Evolutionary conservation across 2,329 filamentous ascomycete genomes (phyloP).

Genomic region (Cercospora nicotianae): DNA sequence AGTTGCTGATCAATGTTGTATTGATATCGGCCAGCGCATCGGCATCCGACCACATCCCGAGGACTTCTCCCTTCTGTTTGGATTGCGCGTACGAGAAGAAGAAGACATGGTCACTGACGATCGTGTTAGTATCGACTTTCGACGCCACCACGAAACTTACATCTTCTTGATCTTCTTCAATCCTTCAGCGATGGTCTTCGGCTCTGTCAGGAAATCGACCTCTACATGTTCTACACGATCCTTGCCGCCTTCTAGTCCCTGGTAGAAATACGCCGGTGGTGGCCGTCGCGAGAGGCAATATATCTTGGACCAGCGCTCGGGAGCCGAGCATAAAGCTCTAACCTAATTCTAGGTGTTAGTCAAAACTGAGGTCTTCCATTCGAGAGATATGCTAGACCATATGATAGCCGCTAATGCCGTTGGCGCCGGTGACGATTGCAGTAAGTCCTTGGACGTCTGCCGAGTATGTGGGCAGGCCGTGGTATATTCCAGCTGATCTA

Average conservation of each 20-base stretch:
- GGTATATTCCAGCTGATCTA: conserved; percentile 44
- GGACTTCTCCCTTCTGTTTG: conserved; percentile 29
- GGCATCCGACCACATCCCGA: conserved; percentile 25
- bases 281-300: conserved; percentile 51
- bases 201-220: conserved; percentile 37
- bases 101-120: conserved; percentile 47
- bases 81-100: conserved; percentile 54
- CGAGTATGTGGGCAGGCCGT: conserved; percentile 48
- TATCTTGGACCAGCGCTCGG: conserved; percentile 52
- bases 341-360: conserved; percentile 39
- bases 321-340: conserved; percentile 46
- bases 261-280: conserved; percentile 37
- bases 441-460: conserved; percentile 42
- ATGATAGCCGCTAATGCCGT: conserved; percentile 53
- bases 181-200: conserved; percentile 37
- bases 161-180: conserved; percentile 25
- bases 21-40: conserved; percentile 43
- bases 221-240: conserved; percentile 26
- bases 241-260: conserved; percentile 16
- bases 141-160: not conserved
- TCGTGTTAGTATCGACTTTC: not conserved
- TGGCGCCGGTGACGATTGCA: conserved; percentile 53
- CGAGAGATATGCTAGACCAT: not conserved
- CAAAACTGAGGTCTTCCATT: not conserved
- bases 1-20: conserved; percentile 16